Base-by-base conservation (phyloP, 768 basidiomycete genomes). In the Auricularia sp. region DNA sequence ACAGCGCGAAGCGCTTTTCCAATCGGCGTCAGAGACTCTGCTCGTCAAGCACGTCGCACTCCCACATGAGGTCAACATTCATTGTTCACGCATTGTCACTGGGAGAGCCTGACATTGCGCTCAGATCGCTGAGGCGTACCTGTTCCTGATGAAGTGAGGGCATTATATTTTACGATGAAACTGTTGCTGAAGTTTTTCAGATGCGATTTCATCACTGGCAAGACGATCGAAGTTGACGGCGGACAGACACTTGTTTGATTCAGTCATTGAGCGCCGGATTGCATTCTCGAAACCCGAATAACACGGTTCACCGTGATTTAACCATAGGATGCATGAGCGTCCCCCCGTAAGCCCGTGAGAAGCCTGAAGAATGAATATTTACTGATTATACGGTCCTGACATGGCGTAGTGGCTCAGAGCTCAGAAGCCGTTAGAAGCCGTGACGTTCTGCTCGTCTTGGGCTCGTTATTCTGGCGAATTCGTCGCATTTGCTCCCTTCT, bases 131-230 rank as follows among this genome's bases (percentile, higher is more conserved):
- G 67, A 69, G 36, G 68, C 68, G 35, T 69, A 69, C 61, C 39
- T 69, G 11, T 69, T 69, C 60, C 58, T 63, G 23, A 69, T 69
- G 68, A 67, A 69, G 65, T 69, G 62, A 62, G 67, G 61, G 39
- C 7, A 42, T 42, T 14, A 62, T 56, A 16, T 12, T 54, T 34
- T 47, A 36, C 11, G 36, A 7, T 14, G 7, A 29, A 23, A 11
- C 33, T 16, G 8, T n/a, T 4, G 5, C 23, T 51, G 7, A 54
- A 10, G 14, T 2, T 54, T 10, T 47, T 18, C 36, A 35, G 33
- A 18, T 63, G 44, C 36, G 43, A 62, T 47, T 51, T 51, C 47
- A 51, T 51, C 8, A 51, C 47, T 10, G 47, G 47, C 6, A 51
- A 51, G 47, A 51, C 47, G 21, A 12, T 51, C 10, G 47, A 51